Percentiles rank a stretch among this genome's conserved stretches.
Evolutionary conservation across 2,329 filamentous ascomycete genomes (phyloP).

Genomic region (Claviceps quebecensis): DNA sequence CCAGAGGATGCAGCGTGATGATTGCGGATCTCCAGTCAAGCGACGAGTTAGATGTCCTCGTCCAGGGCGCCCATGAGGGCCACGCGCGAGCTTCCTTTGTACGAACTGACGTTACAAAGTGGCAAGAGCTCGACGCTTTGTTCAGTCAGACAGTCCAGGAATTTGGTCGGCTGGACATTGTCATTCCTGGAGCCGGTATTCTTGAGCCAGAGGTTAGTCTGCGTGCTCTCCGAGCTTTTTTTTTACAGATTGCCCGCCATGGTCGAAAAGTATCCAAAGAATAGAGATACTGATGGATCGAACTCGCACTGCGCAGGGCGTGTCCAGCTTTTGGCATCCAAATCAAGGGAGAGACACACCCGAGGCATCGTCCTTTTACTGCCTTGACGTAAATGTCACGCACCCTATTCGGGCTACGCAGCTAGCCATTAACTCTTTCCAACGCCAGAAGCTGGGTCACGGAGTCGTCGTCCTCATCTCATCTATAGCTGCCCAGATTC

Average conservation of each 20-base stretch:
- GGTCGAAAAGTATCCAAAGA: no score
- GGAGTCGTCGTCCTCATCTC: constrained; percentile 14
- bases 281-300: no score
- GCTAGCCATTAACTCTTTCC: constrained; percentile 17
- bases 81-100: constrained; percentile 17
- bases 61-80: background rate
- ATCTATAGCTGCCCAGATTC: constrained; percentile 14
- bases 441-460: constrained; percentile 8
- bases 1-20: constrained; percentile 21
- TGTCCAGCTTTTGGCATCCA: constrained; percentile 2
- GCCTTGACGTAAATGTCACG: constrained; percentile 17
- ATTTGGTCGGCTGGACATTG: constrained; percentile 4
- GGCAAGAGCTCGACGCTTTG: constrained; percentile 16
- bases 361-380: constrained; percentile 3
- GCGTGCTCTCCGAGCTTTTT: background rate
- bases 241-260: background rate
- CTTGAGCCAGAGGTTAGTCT: constrained; percentile 1
- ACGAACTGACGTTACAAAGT: constrained; percentile 22
- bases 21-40: constrained; percentile 22
- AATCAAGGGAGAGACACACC: constrained; percentile 2
- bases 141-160: constrained; percentile 13
- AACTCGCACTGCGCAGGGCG: background rate
- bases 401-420: constrained; percentile 19
- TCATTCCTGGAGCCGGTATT: constrained; percentile 3
- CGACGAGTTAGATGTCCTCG: constrained; percentile 14